Percentiles rank a stretch among this genome's conserved stretches.
These are phyloP conservation scores for Viridothelium virens DNA, from an alignment of 495 filamentous ascomycete genomes.

Conservation along the genomic window DNA sequence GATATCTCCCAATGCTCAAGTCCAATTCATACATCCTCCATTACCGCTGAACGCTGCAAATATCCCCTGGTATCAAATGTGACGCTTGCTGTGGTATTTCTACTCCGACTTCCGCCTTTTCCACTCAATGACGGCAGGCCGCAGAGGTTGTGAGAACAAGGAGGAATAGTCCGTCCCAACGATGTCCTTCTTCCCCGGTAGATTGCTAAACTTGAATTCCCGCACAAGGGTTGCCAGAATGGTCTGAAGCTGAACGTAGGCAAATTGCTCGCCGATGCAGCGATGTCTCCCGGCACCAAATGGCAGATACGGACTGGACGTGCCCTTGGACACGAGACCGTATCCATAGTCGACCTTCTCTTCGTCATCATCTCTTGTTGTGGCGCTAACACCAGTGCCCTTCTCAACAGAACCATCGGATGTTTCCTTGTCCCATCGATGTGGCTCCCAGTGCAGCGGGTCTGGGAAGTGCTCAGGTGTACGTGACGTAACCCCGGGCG, in stretches of 20 bases:
- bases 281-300: constrained; percentile 91
- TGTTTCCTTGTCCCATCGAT: constrained; percentile 65
- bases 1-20: too few species aligned
- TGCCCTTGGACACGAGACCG: constrained; percentile 83
- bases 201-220: constrained; percentile 63
- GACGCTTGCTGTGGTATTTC: neutral
- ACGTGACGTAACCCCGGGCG: constrained; percentile 67
- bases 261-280: constrained; percentile 96
- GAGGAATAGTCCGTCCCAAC: constrained; percentile 75
- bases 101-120: constrained; percentile 21
- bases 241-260: constrained; percentile 81
- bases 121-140: constrained; percentile 29
- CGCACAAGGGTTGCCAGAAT: constrained; percentile 76
- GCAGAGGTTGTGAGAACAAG: constrained; percentile 26
- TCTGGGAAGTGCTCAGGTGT: constrained; percentile 72
- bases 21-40: neutral
- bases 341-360: constrained; percentile 89
- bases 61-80: neutral
- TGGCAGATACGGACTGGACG: constrained; percentile 78
- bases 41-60: constrained; percentile 6
- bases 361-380: constrained; percentile 52
- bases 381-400: constrained; percentile 26
- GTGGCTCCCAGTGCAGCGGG: constrained; percentile 74
- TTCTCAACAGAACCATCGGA: constrained; percentile 28
- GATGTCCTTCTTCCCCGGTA: constrained; percentile 58